Conservation (phyloP, 371 early-diverging fungal genomes). For the Apophysomyces sp. region DNA sequence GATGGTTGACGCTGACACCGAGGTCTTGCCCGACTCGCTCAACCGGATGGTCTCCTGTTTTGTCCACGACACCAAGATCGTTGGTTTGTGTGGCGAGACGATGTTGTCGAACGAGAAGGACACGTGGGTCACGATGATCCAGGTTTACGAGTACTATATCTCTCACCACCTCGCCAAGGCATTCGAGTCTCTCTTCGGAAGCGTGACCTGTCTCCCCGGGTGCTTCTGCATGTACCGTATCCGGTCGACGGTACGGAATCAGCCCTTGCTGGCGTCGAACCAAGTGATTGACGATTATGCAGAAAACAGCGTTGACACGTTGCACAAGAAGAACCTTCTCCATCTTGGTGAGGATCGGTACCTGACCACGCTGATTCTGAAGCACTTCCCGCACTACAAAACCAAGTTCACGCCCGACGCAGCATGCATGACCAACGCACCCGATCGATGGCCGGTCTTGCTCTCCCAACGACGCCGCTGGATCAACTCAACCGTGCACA, state of each 20-base stretch:
- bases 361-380: constrained; percentile 97
- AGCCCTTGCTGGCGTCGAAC: constrained; percentile 90
- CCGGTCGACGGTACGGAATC: constrained; percentile 74
- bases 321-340: constrained; percentile 95
- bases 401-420: constrained; percentile 96
- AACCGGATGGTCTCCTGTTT: constrained; percentile 77
- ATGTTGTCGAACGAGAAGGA: constrained; percentile 83
- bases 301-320: constrained; percentile 93
- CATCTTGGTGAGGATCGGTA: constrained; percentile 88
- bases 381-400: constrained; percentile 97
- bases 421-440: constrained; percentile 90
- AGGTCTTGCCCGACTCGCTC: constrained; percentile 79
- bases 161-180: constrained; percentile 98
- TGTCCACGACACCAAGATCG: constrained; percentile 80
- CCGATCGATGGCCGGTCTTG: constrained; percentile 91
- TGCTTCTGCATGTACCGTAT: constrained; percentile 96
- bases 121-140: constrained; percentile 97
- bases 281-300: constrained; percentile 94
- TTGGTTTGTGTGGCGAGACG: constrained; percentile 95
- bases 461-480: constrained; percentile 83
- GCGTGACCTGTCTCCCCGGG: constrained; percentile 94
- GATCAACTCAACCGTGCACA: constrained; percentile 98
- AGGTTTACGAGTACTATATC: constrained; percentile 98
- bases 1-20: constrained; percentile 96
- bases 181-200: constrained; percentile 98